These are phyloP conservation scores for Aspergillus olivimuriae DNA, from an alignment of 495 filamentous ascomycete genomes.

Conservation along the genomic window DNA sequence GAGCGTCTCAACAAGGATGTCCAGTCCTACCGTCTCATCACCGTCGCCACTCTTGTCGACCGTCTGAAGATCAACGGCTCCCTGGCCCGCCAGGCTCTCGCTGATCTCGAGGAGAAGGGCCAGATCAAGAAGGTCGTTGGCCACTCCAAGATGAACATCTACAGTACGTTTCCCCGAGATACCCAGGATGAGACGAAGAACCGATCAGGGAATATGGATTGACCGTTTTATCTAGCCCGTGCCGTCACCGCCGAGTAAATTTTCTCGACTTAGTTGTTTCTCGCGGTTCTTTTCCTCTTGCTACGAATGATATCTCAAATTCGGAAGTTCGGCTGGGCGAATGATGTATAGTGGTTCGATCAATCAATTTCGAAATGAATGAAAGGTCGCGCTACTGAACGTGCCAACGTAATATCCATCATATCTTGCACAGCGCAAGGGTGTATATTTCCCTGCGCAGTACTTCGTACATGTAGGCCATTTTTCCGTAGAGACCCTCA, in stretches of 20 bases:
- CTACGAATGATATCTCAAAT: conserved; percentile 42
- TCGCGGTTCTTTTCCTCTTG: conserved; percentile 35
- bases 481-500: no score
- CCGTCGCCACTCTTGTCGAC: conserved; percentile 96
- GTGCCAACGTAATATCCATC: conserved; percentile 26
- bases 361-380: conserved; percentile 28
- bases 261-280: conserved; percentile 28
- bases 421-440: no score
- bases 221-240: no score
- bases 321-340: conserved; percentile 37
- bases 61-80: conserved; percentile 99
- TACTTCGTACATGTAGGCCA: no score
- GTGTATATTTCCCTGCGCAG: no score
- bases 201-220: no score
- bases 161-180: no score
- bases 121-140: conserved; percentile 96
- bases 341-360: conserved; percentile 34
- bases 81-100: conserved; percentile 81
- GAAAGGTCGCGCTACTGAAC: conserved; percentile 24
- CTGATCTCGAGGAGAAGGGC: conserved; percentile 95
- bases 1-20: conserved; percentile 91
- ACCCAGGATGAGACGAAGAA: no score
- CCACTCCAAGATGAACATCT: conserved; percentile 96
- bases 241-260: conserved; percentile 47
- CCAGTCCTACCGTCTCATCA: conserved; percentile 99